Evolutionary conservation across 768 basidiomycete genomes (phyloP), one percentile per base, ranked within the genome.

Genomic region (Russula brevipes): DNA sequence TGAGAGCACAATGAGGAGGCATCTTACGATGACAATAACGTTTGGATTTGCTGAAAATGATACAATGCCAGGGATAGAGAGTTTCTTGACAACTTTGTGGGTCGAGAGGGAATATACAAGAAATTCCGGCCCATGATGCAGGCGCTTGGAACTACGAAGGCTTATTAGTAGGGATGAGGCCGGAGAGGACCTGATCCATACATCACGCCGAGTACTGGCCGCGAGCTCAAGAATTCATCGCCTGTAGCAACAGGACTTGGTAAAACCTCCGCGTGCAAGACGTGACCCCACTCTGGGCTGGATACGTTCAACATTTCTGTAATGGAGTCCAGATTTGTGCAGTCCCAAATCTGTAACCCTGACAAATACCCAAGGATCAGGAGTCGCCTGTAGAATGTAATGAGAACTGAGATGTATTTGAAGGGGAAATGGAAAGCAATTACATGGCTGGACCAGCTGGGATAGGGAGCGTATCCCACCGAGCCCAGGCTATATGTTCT

Each of bases 271-370:
- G 79, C 81, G 63, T 76, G 76, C 45, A 72, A 68, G 55, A 75
- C 64, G 44, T 67, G 64, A 8, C 74, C 75, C 77, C 74, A 79
- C 11, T 71, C 69, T 35, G 72, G 45, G 59, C 69, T 74, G 9
- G 74, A 67, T 39, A 88, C 61, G 62, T 86, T 83, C 61, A 88
- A 71, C 3, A 86, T 64, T 67, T 88, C 86, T 2, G 73, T 71
- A 6, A 84, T 77, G 1, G 78, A 67, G 59, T 74, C 80, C 9
- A 87, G 71, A 63, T 81, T 76, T 12, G 80, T 77, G 67, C 82
- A 82, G 66, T 87, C 85, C 85, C 85, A 88, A 19, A 86, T 75
- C 69, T 86, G 82, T 45, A 88, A 68, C 5, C 82, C 81, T 14
- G 74, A 73, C 38, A 70, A 63, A 70, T 86, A 87, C 5, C 79